A percentile compares a stretch with the other conserved stretches of the same genome.
These are phyloP conservation scores for Proliferodiscus dingleyae DNA, from an alignment of 2,329 filamentous ascomycete species.

Conservation along the genomic window DNA sequence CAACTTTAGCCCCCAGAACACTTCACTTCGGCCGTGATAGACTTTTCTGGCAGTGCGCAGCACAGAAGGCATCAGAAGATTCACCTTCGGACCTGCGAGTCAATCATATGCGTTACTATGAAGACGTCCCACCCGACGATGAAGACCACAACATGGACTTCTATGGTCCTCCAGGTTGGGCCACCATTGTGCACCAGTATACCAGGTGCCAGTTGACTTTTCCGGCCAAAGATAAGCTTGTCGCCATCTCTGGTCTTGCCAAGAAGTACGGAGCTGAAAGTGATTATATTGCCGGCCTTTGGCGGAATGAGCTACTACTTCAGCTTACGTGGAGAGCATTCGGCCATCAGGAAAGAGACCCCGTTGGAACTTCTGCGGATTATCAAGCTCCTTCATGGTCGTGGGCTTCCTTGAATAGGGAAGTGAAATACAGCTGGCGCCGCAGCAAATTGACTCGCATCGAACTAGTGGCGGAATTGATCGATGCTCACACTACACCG, in stretches of 20 bases:
- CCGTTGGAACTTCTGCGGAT: no score
- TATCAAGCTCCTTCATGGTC: constrained; percentile 10
- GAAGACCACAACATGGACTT: background rate
- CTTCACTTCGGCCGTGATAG: constrained; percentile 9
- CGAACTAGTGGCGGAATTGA: background rate
- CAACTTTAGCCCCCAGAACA: constrained; percentile 7
- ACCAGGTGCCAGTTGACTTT: constrained; percentile 10
- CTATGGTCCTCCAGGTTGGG: constrained; percentile 10
- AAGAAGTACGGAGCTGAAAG: background rate
- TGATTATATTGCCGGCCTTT: constrained; percentile 16
- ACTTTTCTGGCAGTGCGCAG: constrained; percentile 12
- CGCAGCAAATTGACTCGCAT: background rate
- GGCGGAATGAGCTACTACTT: constrained; percentile 6
- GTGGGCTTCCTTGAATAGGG: constrained; percentile 9
- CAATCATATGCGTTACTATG: constrained; percentile 1
- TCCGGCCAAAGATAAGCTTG: constrained; percentile 11
- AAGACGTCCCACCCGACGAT: background rate
- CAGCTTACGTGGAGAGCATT: constrained; percentile 7
- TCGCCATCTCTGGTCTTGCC: constrained; percentile 12
- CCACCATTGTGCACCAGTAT: constrained; percentile 12
- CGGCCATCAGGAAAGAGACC: background rate
- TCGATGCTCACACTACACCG: background rate
- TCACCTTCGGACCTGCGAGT: constrained; percentile 3
- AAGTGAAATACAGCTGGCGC: background rate
- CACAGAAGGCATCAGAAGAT: constrained; percentile 6